Evolutionary conservation across 257 asterid species (phyloP), one percentile per base, ranked within the genome.

Genomic region (Salvia miltiorrhiza): DNA sequence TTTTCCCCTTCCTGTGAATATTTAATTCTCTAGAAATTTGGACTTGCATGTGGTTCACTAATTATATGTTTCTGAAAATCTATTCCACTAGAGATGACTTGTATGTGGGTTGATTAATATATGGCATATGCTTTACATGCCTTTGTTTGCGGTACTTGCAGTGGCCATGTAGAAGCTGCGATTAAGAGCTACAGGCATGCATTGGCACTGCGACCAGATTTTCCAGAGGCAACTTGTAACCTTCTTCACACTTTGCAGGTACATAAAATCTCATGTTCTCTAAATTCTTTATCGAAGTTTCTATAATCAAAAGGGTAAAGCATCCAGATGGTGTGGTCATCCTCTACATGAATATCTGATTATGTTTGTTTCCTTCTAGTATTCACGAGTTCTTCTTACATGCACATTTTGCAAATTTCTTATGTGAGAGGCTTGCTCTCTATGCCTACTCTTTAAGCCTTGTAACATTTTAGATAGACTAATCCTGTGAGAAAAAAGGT

Each of bases 191-290:
- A 91, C 70, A 86, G 81, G 79, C 93, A 94, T 76, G 96, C 99
- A 16, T 86, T 94, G 86, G 33, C 78, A 75, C 75, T 87, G 77
- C 96, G 99, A 45, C 84, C 98, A 41, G 98, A 94, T 78, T 94
- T 94, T 75, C 98, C 98, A 3, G 99, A 94, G 90, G 98, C 98
- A 30, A 91, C 98, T 16, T 89, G 97, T 73, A 94, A 94, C 81
- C 99, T 94, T 77, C 99, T 94, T 61, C 99, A 94, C 80, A 89
- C 98, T 19, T 78, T 94, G 75, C 99, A 94, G 98, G 99, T 83
- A 62, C 24, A 41, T 37, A 9, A 13, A 39, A 41, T 37, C 43
- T 64, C 54, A 7, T 66, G 24, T 43, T 66, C 44, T 2, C 28
- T 35, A 32, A 43, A 21, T 32, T 56, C 26, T 61, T 23, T 70